Base-by-base conservation (phyloP, 805 yeast species). In the Starmera quercuum region DNA sequence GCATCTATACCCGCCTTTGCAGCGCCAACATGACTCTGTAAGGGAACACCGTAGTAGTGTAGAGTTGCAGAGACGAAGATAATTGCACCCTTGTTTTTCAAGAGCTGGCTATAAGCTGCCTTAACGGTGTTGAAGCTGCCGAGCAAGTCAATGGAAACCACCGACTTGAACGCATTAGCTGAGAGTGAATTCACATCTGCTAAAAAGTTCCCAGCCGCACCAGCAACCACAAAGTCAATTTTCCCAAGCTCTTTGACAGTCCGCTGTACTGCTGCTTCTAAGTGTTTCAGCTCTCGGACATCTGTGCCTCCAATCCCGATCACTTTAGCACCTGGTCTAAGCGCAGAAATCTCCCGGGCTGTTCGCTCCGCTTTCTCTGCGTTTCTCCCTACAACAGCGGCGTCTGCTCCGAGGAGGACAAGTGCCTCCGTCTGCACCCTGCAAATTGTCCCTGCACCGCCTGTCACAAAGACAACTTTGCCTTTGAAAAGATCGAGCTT, bases 1-100 rank as follows among this genome's bases (percentile, higher is more conserved):
- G 96, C 94, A 55, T 90, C 97, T 27, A 90, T 71, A 18, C 96
- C 97, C 1, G 97, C 95, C 59, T 90, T 90, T 3, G 97, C 97
- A 0, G 97, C 96, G 6, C 88, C 81, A 4, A 87, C 96, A 50
- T 90, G 97, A 6, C 77, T 49, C 59, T 90, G 97, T 63, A 82
- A 77, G 11, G 95, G 95, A 20, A 83, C 75, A 9, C 97, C 97
- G 47, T 76, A 73, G 57, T 83, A 84, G 59, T 90, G 97, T 39
- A 90, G 68, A 2, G 97, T 88, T 2, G 97, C 94, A 31, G 88
- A 74, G 14, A 90, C 83, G 47, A 88, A 86, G 10, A 88, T 45
- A 12, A 85, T 65, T 3, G 76, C 60, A 18, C 97, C 97, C 56
- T 75, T 76, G 47, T 71, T 72, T 49, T 70, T 64, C 30, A 69